Evolutionary conservation across 169 alveolate genomes (phyloP).

Genomic region (Eimeria falciformis): DNA sequence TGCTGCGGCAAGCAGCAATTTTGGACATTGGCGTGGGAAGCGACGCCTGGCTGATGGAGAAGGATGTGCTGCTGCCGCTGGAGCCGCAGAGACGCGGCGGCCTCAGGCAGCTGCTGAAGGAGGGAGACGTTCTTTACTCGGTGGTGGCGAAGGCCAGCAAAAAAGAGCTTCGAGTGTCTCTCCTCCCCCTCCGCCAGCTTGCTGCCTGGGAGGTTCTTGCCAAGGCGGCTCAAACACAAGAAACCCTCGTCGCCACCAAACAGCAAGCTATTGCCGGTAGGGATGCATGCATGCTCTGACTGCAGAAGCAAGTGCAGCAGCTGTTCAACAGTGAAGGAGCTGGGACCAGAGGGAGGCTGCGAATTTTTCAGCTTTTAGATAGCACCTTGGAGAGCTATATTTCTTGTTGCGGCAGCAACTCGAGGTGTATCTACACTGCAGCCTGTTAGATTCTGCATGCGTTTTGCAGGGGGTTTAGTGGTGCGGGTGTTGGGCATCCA

Average conservation of each 20-base stretch:
- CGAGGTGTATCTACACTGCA: not conserved
- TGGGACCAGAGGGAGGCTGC: no score
- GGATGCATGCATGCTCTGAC: no score
- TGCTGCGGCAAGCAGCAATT: conserved; percentile 11
- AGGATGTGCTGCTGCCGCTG: conserved; percentile 26
- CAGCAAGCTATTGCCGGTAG: not conserved
- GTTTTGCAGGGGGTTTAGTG: conserved; percentile 34
- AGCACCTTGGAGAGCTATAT: no score
- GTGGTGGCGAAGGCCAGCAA: conserved; percentile 5
- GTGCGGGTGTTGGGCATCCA: conserved; percentile 56
- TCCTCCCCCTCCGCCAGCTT: conserved; percentile 9
- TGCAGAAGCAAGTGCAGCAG: no score
- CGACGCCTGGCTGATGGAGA: conserved; percentile 5
- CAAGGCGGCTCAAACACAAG: not conserved
- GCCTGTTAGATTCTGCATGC: not conserved
- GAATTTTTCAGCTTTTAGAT: no score
- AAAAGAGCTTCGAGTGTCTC: conserved; percentile 20
- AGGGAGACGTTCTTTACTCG: conserved; percentile 25
- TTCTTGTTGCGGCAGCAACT: not conserved
- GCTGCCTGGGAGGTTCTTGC: conserved; percentile 43
- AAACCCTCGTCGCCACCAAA: not conserved
- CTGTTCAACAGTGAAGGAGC: no score
- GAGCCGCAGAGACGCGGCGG: conserved; percentile 8
- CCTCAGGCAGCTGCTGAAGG: not conserved
- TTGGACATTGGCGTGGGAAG: conserved; percentile 16